phyloP scores from a whole-genome alignment of 495 filamentous ascomycete genomes.

The Xylaria castorea region DNA sequence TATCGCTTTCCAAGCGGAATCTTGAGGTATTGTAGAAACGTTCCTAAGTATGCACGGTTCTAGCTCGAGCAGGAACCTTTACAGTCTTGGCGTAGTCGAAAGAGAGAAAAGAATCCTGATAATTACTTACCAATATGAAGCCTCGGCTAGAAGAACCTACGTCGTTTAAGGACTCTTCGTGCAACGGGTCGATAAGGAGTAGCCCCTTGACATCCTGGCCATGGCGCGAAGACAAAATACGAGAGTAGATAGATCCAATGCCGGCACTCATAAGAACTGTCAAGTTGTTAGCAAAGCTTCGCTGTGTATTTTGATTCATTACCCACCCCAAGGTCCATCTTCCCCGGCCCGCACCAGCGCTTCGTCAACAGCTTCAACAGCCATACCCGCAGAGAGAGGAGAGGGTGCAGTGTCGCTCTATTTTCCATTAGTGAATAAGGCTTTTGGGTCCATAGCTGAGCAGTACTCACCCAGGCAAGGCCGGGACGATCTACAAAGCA shows the following conservation, averaged over 20 bases:
- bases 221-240: slow-evolving; percentile 87
- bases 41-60: background rate
- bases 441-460: background rate
- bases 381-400: slow-evolving; percentile 89
- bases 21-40: background rate
- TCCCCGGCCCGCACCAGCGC: slow-evolving; percentile 81
- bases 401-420: slow-evolving; percentile 88
- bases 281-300: slow-evolving; percentile 22
- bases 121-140: slow-evolving; percentile 62
- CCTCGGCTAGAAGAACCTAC: slow-evolving; percentile 73
- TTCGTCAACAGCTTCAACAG: slow-evolving; percentile 83
- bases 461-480: slow-evolving; percentile 70
- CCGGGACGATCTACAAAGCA: slow-evolving; percentile 97
- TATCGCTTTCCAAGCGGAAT: background rate
- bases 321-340: slow-evolving; percentile 76
- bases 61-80: background rate
- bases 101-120: background rate
- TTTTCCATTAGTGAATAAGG: slow-evolving; percentile 12
- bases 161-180: slow-evolving; percentile 78
- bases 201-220: slow-evolving; percentile 73
- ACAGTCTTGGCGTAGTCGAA: background rate
- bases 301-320: slow-evolving; percentile 53
- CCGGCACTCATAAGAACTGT: slow-evolving; percentile 65
- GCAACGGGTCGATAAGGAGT: slow-evolving; percentile 84
- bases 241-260: slow-evolving; percentile 82